Evolutionary conservation across 768 basidiomycete genomes (phyloP), one percentile per base, ranked within the genome.

Genomic region (Tylopilus sp.): DNA sequence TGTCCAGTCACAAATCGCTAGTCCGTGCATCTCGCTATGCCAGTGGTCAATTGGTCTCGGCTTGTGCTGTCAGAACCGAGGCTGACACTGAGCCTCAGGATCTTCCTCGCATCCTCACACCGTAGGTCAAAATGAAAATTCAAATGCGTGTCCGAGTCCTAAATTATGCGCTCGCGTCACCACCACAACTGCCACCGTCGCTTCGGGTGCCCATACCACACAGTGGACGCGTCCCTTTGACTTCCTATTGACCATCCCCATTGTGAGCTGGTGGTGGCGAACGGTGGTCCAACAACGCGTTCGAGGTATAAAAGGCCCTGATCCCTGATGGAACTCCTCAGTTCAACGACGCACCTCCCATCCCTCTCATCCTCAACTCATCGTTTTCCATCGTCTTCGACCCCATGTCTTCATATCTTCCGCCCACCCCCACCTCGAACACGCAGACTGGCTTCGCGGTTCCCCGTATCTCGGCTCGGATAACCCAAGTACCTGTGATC

Each of bases 281-380:
- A 28, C 10, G 26, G 25, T 29, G 40, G 40, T 45, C 38, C 44
- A 36, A 58, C 55, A 12, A 10, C 16, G 5, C 17, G 8, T 10
- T 45, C 55, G n/a, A 30, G 2, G 14, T 43, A 59, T 54, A 62
- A 62, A n/a, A 16, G 13, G 13, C 9, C n/a, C 19, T 24, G n/a
- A 10, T 43, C 46, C 36, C 24, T 28, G 30, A 38, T 29, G 48
- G 38, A 26, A 11, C 26, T 9, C 26, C 19, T 36, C 40, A 33
- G n/a, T 17, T 30, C 9, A 25, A 38, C 26, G 22, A 51, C 17
- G 44, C 33, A 3, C 22, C 21, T 10, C 29, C 26, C 11, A 30
- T 34, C 19, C 14, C 17, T 3, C 9, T n/a, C n/a, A n/a, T n/a
- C n/a, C n/a, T n/a, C n/a, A n/a, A n/a, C 28, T 25, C 21, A 8